A percentile compares a stretch with the other conserved stretches of the same genome.
Conservation (phyloP, 164 flowering plant species). For the Berberis thunbergii region DNA sequence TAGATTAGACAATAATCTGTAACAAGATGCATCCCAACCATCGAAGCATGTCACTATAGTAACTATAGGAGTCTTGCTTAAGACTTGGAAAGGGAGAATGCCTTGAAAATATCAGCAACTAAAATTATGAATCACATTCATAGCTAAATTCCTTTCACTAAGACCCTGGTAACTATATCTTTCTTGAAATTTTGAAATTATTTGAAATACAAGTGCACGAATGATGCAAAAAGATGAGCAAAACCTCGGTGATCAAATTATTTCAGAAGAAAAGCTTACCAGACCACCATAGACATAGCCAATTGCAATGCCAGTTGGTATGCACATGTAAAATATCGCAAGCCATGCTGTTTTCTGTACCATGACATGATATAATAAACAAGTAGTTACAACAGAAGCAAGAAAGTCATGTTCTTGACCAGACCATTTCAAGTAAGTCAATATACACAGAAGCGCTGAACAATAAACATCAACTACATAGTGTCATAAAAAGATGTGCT, state of each 20-base stretch:
- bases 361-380: slow-evolving; percentile 5
- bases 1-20: too few species aligned
- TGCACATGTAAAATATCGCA: slow-evolving; percentile 64
- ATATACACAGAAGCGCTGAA: neutral
- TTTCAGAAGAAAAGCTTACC: slow-evolving; percentile 26
- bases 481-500: neutral
- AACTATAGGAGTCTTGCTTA: too few species aligned
- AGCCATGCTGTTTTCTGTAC: slow-evolving; percentile 74
- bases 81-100: too few species aligned
- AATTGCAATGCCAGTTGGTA: slow-evolving; percentile 65
- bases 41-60: too few species aligned
- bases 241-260: neutral
- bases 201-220: neutral
- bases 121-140: too few species aligned
- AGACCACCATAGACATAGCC: slow-evolving; percentile 78
- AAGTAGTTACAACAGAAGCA: slow-evolving; percentile 12
- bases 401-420: neutral
- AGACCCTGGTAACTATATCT: too few species aligned
- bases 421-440: neutral
- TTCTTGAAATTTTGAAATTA: neutral
- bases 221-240: neutral
- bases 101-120: too few species aligned
- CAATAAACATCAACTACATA: neutral
- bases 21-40: too few species aligned
- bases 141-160: too few species aligned